Percentiles rank a stretch among this genome's conserved stretches.
phyloP scores from a whole-genome alignment of 2,329 filamentous ascomycete genomes.

The Hypomyces perniciosus region DNA sequence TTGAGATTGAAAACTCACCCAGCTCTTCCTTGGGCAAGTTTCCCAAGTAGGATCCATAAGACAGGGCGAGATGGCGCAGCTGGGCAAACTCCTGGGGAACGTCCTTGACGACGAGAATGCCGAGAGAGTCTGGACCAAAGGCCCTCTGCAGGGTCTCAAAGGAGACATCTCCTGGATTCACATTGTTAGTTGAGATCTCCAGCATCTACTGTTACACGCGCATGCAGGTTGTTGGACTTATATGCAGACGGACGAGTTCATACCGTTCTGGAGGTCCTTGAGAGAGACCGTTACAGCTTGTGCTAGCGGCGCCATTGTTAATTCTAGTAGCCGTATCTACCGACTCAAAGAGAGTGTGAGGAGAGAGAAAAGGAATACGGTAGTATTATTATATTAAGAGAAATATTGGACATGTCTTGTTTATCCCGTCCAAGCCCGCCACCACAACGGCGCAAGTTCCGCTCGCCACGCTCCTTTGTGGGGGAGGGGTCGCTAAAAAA shows the following conservation, averaged over 20 bases:
- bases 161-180: constrained; percentile 53
- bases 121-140: constrained; percentile 84
- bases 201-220: background rate
- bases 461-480: background rate
- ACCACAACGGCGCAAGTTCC: constrained; percentile 5
- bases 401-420: background rate
- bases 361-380: background rate
- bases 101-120: constrained; percentile 89
- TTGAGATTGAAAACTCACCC: constrained; percentile 40
- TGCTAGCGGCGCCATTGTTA: constrained; percentile 41
- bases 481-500: constrained; percentile 5
- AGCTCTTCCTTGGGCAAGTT: constrained; percentile 68
- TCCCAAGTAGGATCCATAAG: constrained; percentile 83
- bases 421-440: background rate
- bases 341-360: constrained; percentile 1
- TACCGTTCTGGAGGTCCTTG: constrained; percentile 54
- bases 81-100: constrained; percentile 65
- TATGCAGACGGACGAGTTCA: constrained; percentile 12
- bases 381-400: background rate
- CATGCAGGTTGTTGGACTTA: background rate
- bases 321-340: background rate
- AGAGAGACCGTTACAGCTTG: constrained; percentile 57
- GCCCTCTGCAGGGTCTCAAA: constrained; percentile 67
- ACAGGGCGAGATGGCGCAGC: constrained; percentile 70
- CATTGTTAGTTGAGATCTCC: background rate